Conservation (phyloP, 1,139 yeast genomes). For the Yamadazyma triangularis region DNA sequence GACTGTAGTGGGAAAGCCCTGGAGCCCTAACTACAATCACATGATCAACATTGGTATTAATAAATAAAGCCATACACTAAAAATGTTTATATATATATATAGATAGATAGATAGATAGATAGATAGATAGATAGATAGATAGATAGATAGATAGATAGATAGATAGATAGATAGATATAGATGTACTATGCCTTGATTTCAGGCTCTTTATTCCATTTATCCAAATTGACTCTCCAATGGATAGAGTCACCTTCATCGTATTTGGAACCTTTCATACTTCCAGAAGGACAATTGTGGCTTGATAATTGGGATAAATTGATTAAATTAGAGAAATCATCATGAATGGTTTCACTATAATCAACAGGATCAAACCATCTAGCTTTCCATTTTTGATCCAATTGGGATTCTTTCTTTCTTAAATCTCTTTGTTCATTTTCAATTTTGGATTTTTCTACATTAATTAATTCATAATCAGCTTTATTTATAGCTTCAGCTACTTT, state of each 20-base stretch:
- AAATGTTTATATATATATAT: not conserved
- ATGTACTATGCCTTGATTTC: conserved; percentile 42
- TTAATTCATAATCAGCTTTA: conserved; percentile 66
- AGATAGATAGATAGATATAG: too few species aligned
- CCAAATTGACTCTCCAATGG: conserved; percentile 67
- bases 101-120: too few species aligned
- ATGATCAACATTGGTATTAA: conserved; percentile 1
- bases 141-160: not conserved
- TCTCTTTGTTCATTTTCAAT: conserved; percentile 84
- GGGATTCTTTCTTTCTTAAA: conserved; percentile 66
- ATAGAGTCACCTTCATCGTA: conserved; percentile 43
- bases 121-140: not conserved
- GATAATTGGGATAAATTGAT: conserved; percentile 55
- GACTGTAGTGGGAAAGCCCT: not conserved
- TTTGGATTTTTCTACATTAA: conserved; percentile 67
- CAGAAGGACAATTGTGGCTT: conserved; percentile 62
- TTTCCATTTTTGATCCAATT: conserved; percentile 59
- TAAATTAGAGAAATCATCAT: conserved; percentile 40
- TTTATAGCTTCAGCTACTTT: conserved; percentile 86
- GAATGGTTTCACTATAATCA: conserved; percentile 31
- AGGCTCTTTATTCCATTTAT: conserved; percentile 53
- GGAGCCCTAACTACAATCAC: conserved; percentile 1
- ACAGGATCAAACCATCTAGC: conserved; percentile 72
- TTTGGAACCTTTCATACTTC: conserved; percentile 51
- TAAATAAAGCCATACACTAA: not conserved